Conservation (phyloP, 2,329 filamentous ascomycete species). For the Botrytis elliptica region DNA sequence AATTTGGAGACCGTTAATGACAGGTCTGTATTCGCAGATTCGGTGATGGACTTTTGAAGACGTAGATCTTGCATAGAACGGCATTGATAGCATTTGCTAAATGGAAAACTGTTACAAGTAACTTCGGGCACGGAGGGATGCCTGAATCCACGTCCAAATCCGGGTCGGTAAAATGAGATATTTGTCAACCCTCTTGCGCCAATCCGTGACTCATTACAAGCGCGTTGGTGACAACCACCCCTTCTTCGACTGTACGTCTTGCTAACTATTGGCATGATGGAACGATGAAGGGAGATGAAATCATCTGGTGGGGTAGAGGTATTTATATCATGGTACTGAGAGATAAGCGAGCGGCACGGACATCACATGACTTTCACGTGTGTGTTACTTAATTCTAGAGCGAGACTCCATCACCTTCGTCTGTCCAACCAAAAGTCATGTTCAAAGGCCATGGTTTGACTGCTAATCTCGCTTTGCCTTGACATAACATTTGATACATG, state of each 20-base stretch:
- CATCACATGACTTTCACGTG: background rate
- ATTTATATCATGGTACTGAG: background rate
- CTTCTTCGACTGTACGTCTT: no score
- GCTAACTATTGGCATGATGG: background rate
- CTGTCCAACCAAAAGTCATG: background rate
- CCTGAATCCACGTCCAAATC: background rate
- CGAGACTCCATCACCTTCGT: background rate
- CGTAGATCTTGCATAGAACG: background rate
- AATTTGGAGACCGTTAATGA: background rate
- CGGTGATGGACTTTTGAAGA: background rate
- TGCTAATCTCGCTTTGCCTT: background rate
- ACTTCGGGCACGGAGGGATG: background rate
- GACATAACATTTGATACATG: accelerated
- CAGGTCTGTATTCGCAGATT: background rate
- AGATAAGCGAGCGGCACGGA: background rate
- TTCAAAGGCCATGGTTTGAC: background rate
- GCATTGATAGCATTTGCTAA: background rate
- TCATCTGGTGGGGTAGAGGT: background rate
- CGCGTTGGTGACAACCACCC: no score
- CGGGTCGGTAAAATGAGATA: background rate
- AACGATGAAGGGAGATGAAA: background rate
- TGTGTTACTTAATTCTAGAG: accelerated
- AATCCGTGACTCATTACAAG: background rate
- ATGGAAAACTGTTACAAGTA: background rate
- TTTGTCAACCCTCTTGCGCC: background rate